These are phyloP conservation scores for Escovopsis sp. DNA, from an alignment of 2,329 filamentous ascomycete genomes.

Conservation along the genomic window DNA sequence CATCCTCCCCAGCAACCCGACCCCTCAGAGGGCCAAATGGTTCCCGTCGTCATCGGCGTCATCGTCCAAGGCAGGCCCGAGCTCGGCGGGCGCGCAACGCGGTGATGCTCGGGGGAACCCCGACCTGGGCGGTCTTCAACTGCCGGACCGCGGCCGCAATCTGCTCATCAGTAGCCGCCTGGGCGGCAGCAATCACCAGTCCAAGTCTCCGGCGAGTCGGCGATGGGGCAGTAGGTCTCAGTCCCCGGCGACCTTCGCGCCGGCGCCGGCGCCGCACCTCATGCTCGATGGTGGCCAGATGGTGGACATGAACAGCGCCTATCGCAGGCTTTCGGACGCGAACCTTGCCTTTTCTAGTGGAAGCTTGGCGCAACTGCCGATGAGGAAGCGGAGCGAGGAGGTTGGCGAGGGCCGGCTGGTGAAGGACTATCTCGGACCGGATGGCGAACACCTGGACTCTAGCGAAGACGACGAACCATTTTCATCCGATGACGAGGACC, in stretches of 20 bases:
- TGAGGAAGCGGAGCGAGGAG: conserved; percentile 35
- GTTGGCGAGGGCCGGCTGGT: conserved; percentile 40
- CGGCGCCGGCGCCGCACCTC: conserved; percentile 13
- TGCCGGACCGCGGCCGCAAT: conserved; percentile 30
- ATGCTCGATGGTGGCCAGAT: conserved; percentile 45
- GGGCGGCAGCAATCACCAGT: conserved; percentile 20
- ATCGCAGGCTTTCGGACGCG: conserved; percentile 57
- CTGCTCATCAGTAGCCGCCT: conserved; percentile 23
- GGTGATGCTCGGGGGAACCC: conserved; percentile 40
- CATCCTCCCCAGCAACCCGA: conserved; percentile 38
- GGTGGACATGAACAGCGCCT: conserved; percentile 55
- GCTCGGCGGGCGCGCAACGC: conserved; percentile 16
- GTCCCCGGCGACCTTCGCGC: conserved; percentile 18
- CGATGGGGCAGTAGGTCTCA: conserved; percentile 25
- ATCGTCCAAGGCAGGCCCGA: conserved; percentile 18
- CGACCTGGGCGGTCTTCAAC: conserved; percentile 34
- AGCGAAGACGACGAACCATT: conserved; percentile 55
- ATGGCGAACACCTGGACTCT: conserved; percentile 51
- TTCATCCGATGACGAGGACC: conserved; percentile 53
- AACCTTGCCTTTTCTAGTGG: conserved; percentile 50
- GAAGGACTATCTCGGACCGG: conserved; percentile 52
- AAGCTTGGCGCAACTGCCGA: conserved; percentile 44
- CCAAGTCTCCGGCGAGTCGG: conserved; percentile 38
- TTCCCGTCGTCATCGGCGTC: conserved; percentile 11
- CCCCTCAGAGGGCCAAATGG: conserved; percentile 34